These are phyloP conservation scores for Sanghuangporus sanghuang DNA, from an alignment of 1,284 basidiomycete species.

Conservation along the genomic window DNA sequence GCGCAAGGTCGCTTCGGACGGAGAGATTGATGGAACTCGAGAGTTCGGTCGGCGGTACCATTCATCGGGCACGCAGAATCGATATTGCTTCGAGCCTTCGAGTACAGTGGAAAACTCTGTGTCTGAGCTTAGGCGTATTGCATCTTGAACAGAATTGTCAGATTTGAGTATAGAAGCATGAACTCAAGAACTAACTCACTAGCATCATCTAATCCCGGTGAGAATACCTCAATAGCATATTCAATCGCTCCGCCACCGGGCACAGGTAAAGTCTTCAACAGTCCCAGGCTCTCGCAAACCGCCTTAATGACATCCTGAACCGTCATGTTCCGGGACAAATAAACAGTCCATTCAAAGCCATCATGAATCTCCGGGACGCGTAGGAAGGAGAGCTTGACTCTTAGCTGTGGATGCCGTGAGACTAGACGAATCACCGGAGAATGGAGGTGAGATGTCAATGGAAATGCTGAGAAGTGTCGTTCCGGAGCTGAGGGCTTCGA, in stretches of 20 bases:
- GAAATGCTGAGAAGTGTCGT: conserved; percentile 67
- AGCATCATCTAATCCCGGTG: conserved; percentile 41
- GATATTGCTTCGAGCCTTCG: conserved; percentile 21
- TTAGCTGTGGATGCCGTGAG: conserved; percentile 59
- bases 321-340: conserved; percentile 50
- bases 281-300: conserved; percentile 62
- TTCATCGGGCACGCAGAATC: conserved; percentile 70
- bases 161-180: background rate
- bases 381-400: conserved; percentile 50
- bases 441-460: conserved; percentile 66
- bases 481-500: conserved; percentile 34
- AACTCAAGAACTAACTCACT: conserved; percentile 35
- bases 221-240: conserved; percentile 65
- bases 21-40: conserved; percentile 40
- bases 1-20: conserved; percentile 47
- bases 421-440: conserved; percentile 65
- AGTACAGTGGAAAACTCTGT: background rate
- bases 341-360: conserved; percentile 59
- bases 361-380: conserved; percentile 79
- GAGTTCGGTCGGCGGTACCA: conserved; percentile 71
- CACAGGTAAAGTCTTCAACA: conserved; percentile 55
- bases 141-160: conserved; percentile 9
- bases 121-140: conserved; percentile 1
- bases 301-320: conserved; percentile 49
- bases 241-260: conserved; percentile 58